phyloP scores from a whole-genome alignment of 352 stramenopile species.

The Pythium folliculosum region DNA sequence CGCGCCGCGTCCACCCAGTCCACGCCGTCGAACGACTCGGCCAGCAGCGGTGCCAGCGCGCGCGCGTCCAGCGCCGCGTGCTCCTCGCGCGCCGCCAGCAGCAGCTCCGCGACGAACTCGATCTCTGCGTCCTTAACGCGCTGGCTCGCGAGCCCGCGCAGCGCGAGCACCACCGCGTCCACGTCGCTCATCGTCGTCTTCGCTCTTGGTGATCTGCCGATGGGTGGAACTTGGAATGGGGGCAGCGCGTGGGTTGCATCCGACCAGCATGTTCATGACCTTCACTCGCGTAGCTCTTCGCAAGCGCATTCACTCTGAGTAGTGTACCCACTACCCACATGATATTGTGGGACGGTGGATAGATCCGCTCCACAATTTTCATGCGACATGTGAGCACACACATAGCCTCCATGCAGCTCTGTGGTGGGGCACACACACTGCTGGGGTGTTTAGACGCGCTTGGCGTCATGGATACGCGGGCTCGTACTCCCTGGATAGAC shows the following conservation, averaged over 20 bases:
- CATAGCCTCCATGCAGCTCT: not conserved
- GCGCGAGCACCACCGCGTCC: not conserved
- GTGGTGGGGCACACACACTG: too few species aligned
- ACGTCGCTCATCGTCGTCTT: slow-evolving; percentile 3
- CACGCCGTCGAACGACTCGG: slow-evolving; percentile 49
- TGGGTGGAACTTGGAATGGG: not conserved
- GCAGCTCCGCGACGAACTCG: slow-evolving; percentile 66
- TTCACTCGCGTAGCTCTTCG: not conserved
- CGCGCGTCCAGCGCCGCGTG: slow-evolving; percentile 20
- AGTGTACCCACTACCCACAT: too few species aligned
- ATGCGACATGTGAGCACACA: not conserved
- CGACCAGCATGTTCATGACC: not conserved
- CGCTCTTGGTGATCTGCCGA: not conserved
- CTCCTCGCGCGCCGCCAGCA: slow-evolving; percentile 54
- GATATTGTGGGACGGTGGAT: not conserved
- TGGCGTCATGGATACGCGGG: too few species aligned
- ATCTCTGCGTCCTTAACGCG: slow-evolving; percentile 41
- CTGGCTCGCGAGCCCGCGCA: slow-evolving; percentile 18
- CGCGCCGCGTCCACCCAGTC: slow-evolving; percentile 35
- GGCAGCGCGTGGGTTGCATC: not conserved
- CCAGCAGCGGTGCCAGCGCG: slow-evolving; percentile 32
- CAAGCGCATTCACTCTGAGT: not conserved
- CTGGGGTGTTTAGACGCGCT: not conserved
- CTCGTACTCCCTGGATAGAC: too few species aligned
- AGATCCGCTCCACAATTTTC: not conserved